phyloP scores from a whole-genome alignment of 1,284 basidiomycete genomes.

The Trametes polyzona region DNA sequence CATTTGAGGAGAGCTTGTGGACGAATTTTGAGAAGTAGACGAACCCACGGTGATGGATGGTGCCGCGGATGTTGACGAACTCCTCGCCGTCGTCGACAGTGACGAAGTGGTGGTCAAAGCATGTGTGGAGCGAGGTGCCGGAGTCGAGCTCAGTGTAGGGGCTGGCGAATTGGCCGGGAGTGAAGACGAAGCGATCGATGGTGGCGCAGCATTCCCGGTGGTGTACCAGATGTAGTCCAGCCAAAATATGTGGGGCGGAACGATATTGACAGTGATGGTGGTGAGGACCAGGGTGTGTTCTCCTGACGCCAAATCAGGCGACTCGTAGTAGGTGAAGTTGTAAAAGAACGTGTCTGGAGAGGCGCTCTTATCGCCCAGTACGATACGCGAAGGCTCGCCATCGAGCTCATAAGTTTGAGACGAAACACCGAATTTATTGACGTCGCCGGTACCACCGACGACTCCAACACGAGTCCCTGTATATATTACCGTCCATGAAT shows the following conservation, averaged over 20 bases:
- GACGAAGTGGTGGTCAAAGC: neutral
- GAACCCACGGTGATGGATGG: neutral
- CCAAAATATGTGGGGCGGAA: conserved; percentile 6
- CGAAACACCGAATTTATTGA: too few relatives aligned
- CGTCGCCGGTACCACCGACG: too few relatives aligned
- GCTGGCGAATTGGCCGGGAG: neutral
- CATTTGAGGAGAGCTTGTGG: too few relatives aligned
- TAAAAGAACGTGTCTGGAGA: neutral
- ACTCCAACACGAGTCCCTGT: too few relatives aligned
- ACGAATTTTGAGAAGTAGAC: too few relatives aligned
- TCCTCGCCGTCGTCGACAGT: neutral
- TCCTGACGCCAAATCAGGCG: neutral
- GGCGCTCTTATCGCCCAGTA: too few relatives aligned
- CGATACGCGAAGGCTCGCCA: too few relatives aligned
- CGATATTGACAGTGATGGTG: conserved; percentile 5
- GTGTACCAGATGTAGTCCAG: conserved; percentile 9
- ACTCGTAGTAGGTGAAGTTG: neutral
- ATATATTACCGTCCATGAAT: too few relatives aligned
- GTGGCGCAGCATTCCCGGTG: neutral
- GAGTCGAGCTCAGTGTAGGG: neutral
- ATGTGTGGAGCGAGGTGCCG: neutral
- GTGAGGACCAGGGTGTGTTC: conserved; percentile 4
- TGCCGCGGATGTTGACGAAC: neutral
- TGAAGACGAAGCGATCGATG: too few relatives aligned
- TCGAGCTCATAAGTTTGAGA: too few relatives aligned